Percentiles rank a stretch among this genome's conserved stretches.
phyloP scores from a whole-genome alignment of 208 protist genomes.

The Leishmania guyanensis region DNA sequence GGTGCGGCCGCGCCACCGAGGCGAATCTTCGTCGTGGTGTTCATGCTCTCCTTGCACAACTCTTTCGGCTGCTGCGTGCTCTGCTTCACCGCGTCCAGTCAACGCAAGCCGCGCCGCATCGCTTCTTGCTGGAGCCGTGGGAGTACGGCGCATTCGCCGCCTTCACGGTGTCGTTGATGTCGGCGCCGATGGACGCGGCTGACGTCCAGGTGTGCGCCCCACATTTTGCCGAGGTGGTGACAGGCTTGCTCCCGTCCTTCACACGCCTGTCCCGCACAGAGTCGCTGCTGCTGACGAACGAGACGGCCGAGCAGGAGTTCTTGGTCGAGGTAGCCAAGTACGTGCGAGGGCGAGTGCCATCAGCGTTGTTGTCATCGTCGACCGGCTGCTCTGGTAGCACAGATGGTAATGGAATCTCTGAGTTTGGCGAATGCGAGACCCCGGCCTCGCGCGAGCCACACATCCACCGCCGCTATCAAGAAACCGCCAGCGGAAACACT shows the following conservation, averaged over 20 bases:
- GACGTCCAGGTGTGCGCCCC: conserved; percentile 45
- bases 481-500: conserved; percentile 17
- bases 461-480: conserved; percentile 20
- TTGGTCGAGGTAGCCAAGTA: conserved; percentile 29
- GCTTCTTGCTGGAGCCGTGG: conserved; percentile 62
- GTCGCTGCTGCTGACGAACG: conserved; percentile 44
- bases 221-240: conserved; percentile 45
- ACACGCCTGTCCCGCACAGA: conserved; percentile 47
- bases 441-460: conserved; percentile 29
- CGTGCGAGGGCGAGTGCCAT: conserved; percentile 16
- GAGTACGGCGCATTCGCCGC: conserved; percentile 60
- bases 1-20: conserved; percentile 55
- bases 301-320: conserved; percentile 28
- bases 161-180: conserved; percentile 63
- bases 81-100: conserved; percentile 32
- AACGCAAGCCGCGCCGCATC: conserved; percentile 41
- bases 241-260: conserved; percentile 56
- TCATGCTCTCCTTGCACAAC: conserved; percentile 42
- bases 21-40: conserved; percentile 45
- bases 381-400: not conserved
- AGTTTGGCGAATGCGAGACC: conserved; percentile 19
- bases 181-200: conserved; percentile 48
- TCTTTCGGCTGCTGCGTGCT: conserved; percentile 52
- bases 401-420: not conserved
- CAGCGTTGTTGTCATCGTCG: not conserved